Conservation (phyloP, 208 protist genomes). For the Acanthamoeba royreba region DNA sequence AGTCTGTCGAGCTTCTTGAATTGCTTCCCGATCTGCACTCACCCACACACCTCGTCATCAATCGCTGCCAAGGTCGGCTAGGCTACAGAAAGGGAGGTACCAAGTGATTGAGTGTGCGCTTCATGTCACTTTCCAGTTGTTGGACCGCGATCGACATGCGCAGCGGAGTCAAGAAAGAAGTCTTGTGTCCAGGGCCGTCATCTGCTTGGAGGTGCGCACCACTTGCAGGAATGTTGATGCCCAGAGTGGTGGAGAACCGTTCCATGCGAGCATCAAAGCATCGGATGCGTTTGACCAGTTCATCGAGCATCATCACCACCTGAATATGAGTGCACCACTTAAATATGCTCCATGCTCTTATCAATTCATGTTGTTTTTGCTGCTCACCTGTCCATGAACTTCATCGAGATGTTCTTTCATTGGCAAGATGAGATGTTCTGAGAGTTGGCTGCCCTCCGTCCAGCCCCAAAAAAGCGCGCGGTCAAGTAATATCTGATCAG, state of each 20-base stretch:
- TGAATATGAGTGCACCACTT: background rate
- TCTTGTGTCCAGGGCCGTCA: background rate
- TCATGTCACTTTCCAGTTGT: background rate
- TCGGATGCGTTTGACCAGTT: background rate
- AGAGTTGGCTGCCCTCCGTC: background rate
- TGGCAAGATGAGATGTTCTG: background rate
- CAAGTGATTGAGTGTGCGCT: background rate
- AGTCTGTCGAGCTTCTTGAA: conserved; percentile 32
- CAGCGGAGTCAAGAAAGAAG: background rate
- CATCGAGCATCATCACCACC: conserved; percentile 36
- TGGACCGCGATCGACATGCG: background rate
- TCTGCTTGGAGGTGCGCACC: background rate
- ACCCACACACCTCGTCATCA: background rate
- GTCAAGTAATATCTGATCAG: background rate
- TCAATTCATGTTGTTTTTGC: background rate
- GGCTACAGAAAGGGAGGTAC: background rate
- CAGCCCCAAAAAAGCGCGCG: background rate
- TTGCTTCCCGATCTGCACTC: conserved; percentile 22
- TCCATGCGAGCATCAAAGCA: background rate
- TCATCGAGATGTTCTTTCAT: background rate
- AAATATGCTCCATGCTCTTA: background rate
- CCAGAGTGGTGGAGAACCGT: background rate
- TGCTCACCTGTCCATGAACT: background rate
- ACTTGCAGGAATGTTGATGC: background rate
- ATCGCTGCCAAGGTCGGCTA: background rate